Percentiles rank a stretch among this genome's conserved stretches.
These are phyloP conservation scores for Coemansia sp. DNA, from an alignment of 192 early-diverging fungal species.

Conservation along the genomic window DNA sequence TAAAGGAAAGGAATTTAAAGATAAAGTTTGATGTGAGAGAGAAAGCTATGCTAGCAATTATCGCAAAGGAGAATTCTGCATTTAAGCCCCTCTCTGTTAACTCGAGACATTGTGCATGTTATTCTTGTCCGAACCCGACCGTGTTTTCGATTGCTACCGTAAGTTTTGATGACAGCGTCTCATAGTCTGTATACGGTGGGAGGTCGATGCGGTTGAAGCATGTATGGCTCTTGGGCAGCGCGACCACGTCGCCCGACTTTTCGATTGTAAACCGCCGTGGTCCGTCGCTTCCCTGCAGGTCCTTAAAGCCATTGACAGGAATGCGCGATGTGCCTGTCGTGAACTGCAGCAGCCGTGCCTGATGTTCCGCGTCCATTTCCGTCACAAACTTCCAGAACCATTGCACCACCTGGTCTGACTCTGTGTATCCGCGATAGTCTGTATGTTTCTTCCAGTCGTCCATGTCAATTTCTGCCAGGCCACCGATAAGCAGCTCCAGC, in stretches of 20 bases:
- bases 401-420: constrained; percentile 90
- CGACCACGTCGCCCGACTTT: constrained; percentile 81
- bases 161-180: constrained; percentile 73
- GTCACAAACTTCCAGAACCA: constrained; percentile 96
- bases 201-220: constrained; percentile 98
- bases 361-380: constrained; percentile 90
- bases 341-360: constrained; percentile 92
- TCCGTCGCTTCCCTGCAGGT: constrained; percentile 95
- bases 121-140: constrained; percentile 90
- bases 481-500: constrained; percentile 95
- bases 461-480: constrained; percentile 93
- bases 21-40: neutral
- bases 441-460: constrained; percentile 99
- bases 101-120: constrained; percentile 23
- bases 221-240: constrained; percentile 92
- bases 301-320: constrained; percentile 98
- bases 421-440: constrained; percentile 96
- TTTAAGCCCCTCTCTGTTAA: neutral
- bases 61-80: neutral
- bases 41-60: neutral
- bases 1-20: neutral
- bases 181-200: constrained; percentile 85
- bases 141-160: constrained; percentile 95
- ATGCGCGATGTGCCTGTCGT: constrained; percentile 97
- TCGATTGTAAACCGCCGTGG: constrained; percentile 95